Percentiles rank a stretch among this genome's conserved stretches.
Evolutionary conservation across 192 early-diverging fungal genomes (phyloP).

Genomic region (Podila epigama): DNA sequence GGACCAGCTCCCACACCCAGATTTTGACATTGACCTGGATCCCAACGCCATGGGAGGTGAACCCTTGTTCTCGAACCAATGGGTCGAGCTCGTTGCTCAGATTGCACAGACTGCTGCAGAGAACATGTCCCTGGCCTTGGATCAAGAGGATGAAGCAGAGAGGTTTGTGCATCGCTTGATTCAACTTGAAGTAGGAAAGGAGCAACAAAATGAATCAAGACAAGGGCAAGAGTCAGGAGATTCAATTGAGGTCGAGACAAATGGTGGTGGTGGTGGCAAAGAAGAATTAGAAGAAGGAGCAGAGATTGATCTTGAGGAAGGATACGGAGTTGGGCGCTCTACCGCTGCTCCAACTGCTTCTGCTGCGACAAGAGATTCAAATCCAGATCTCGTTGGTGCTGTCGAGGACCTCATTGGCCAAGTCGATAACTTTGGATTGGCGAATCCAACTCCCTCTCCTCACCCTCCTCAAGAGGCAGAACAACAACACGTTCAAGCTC

Average conservation of each 20-base stretch:
- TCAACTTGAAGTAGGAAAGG: not conserved
- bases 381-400: no score
- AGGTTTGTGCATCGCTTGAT: conserved; percentile 18
- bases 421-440: conserved; percentile 19
- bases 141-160: conserved; percentile 39
- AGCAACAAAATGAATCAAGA: no score
- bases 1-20: conserved; percentile 40
- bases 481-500: no score
- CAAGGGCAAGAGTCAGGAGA: no score
- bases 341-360: not conserved
- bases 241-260: not conserved
- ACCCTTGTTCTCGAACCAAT: conserved; percentile 31
- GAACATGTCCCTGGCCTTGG: conserved; percentile 35
- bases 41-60: conserved; percentile 27
- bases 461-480: no score
- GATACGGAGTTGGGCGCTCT: not conserved
- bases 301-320: conserved; percentile 1
- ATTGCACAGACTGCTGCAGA: conserved; percentile 28
- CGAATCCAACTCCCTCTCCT: not conserved
- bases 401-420: conserved; percentile 29
- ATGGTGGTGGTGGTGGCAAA: not conserved
- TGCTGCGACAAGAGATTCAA: no score
- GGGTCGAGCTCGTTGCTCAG: conserved; percentile 20
- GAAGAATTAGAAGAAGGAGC: not conserved
- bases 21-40: conserved; percentile 42